Percentiles rank a stretch among this genome's conserved stretches.
Evolutionary conservation across 768 basidiomycete genomes (phyloP).

Genomic region (Gloeopeniophorella convolvens): DNA sequence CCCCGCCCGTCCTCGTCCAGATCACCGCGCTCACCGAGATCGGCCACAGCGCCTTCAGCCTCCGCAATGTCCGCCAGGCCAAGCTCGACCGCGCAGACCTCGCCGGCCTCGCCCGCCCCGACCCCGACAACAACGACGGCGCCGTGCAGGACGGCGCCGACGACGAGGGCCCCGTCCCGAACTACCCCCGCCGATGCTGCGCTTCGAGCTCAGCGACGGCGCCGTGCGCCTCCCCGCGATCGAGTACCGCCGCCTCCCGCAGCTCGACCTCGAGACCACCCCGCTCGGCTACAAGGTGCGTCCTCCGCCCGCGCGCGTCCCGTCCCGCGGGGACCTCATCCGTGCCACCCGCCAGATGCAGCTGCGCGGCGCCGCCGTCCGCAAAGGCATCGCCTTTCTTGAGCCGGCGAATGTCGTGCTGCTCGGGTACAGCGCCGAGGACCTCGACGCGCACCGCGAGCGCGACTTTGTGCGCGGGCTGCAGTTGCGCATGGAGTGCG

Average conservation of each 20-base stretch:
- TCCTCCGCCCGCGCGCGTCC: neutral
- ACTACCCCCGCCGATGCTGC: constrained; percentile 77
- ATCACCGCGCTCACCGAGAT: constrained; percentile 77
- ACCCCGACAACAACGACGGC: constrained; percentile 44
- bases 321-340: neutral
- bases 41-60: constrained; percentile 72
- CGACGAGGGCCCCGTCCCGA: constrained; percentile 72
- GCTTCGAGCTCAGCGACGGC: constrained; percentile 77
- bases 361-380: constrained; percentile 60
- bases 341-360: constrained; percentile 43
- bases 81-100: constrained; percentile 53
- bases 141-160: constrained; percentile 52
- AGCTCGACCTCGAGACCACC: constrained; percentile 67
- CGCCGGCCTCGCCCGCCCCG: constrained; percentile 40
- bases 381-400: constrained; percentile 69
- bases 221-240: constrained; percentile 58
- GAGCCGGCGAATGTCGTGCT: constrained; percentile 60
- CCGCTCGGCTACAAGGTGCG: constrained; percentile 77
- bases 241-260: constrained; percentile 64
- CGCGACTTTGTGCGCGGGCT: constrained; percentile 57
- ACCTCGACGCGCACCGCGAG: constrained; percentile 54
- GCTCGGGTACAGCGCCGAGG: constrained; percentile 56
- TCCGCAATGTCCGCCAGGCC: constrained; percentile 63
- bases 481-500: constrained; percentile 58
- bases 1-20: constrained; percentile 64